Conservation (phyloP, 495 filamentous ascomycete species). For the Podospora pseudopauciseta region DNA sequence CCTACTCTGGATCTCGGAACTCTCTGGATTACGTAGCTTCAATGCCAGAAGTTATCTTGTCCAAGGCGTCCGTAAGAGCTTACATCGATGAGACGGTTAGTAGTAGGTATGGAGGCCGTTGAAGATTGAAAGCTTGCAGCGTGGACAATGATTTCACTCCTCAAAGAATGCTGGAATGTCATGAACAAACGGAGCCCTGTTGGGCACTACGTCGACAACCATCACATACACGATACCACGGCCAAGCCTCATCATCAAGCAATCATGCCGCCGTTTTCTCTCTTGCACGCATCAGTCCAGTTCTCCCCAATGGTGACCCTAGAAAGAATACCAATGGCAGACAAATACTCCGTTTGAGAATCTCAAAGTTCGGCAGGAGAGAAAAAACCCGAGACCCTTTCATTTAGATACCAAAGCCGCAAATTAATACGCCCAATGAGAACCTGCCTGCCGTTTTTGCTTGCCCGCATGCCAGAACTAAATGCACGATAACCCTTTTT, state of each 20-base stretch:
- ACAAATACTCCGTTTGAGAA: slow-evolving; percentile 2
- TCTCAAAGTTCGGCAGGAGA: not conserved
- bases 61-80: too few species aligned
- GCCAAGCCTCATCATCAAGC: not conserved
- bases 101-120: too few species aligned
- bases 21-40: too few species aligned
- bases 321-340: slow-evolving; percentile 5
- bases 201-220: not conserved
- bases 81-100: too few species aligned
- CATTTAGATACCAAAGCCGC: slow-evolving; percentile 1
- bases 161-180: not conserved
- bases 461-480: not conserved
- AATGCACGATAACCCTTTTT: not conserved
- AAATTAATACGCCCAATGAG: not conserved
- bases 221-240: not conserved
- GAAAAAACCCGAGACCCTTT: slow-evolving; percentile 3
- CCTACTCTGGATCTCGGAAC: too few species aligned
- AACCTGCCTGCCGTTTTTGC: not conserved
- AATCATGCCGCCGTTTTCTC: slow-evolving; percentile 7
- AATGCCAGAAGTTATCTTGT: too few species aligned
- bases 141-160: not conserved
- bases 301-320: slow-evolving; percentile 2
- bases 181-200: not conserved
- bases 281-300: not conserved
- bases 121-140: too few species aligned